Base-by-base conservation (phyloP, 306 rosid species). In the Cajanus cajan region DNA sequence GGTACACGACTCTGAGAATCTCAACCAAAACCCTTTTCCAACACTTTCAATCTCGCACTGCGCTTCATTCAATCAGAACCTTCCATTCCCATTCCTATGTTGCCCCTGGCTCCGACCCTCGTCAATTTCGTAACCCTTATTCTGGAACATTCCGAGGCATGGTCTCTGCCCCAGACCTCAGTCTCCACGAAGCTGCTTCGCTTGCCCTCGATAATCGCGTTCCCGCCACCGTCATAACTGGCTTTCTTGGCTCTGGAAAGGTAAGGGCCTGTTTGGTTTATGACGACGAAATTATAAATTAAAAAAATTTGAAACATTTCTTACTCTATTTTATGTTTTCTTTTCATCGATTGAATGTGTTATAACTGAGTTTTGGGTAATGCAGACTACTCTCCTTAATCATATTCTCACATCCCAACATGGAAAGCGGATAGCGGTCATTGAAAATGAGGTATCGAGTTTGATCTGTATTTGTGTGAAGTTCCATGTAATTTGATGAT, bases 221-320 rank as follows among this genome's bases (percentile, higher is more conserved):
- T 67, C 96, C 96, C 4, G 90, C 98, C 36, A 94, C 98, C 40
- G 81, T 94, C 55, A 74, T 94, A 21, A 94, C 98, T 4, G 98
- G 97, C 47, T 94, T 94, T 77, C 98, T 94, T 40, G 98, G 96
- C 62, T 89, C 98, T 18, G 98, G 98, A 83, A 94, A 94, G 96
- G 97, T 92, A 28, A 28, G 28, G 10, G 11, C 9, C 39, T 67
- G n/a, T 37, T 25, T 28, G 31, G 31, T 28, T 28, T 28, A 28
- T 28, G 31, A 28, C 31, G 31, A 28, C 31, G 2, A 28, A 28
- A 28, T 48, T 70, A 2, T 9, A 65, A 22, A 18, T 21, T 25
- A 4, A 2, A 37, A n/a, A 15, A 3, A 4, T n/a, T n/a, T n/a
- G n/a, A n/a, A n/a, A n/a, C n/a, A n/a, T n/a, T n/a, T n/a, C n/a